Conservation (phyloP, 257 asterid genomes). For the Scutellaria minor region DNA sequence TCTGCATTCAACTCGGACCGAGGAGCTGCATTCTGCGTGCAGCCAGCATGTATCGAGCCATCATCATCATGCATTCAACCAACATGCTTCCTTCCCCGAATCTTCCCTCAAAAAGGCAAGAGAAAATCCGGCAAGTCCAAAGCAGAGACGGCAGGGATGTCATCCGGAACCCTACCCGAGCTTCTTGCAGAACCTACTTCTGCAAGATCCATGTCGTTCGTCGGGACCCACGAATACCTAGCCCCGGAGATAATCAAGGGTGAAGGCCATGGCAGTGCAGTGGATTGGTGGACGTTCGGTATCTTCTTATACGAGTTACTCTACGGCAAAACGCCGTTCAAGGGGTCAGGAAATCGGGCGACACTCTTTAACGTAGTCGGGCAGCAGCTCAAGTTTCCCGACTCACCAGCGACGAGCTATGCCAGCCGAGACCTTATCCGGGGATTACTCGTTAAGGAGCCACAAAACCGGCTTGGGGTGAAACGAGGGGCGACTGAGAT, state of each 20-base stretch:
- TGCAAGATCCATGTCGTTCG: constrained; percentile 87
- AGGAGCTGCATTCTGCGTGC: constrained; percentile 73
- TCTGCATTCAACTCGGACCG: constrained; percentile 53
- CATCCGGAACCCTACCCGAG: constrained; percentile 62
- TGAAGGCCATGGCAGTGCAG: constrained; percentile 93
- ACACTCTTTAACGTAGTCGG: constrained; percentile 82
- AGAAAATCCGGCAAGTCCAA: constrained; percentile 55
- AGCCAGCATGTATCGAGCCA: constrained; percentile 89
- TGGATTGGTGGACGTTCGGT: constrained; percentile 96
- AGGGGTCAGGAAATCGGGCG: constrained; percentile 82
- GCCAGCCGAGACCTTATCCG: constrained; percentile 81
- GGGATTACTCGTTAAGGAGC: constrained; percentile 84
- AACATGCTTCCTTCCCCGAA: constrained; percentile 74
- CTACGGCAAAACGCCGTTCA: constrained; percentile 81
- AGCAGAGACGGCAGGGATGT: constrained; percentile 44
- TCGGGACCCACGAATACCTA: constrained; percentile 82
- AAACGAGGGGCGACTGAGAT: constrained; percentile 84
- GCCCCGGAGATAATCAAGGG: constrained; percentile 90
- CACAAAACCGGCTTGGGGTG: constrained; percentile 78
- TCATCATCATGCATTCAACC: constrained; percentile 74
- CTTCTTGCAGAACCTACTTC: constrained; percentile 83
- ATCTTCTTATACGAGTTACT: constrained; percentile 74
- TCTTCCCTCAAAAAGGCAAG: constrained; percentile 73
- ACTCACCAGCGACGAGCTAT: constrained; percentile 76
- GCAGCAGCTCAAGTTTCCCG: constrained; percentile 75